A percentile compares a stretch with the other conserved stretches of the same genome.
phyloP scores from a whole-genome alignment of 2,329 filamentous ascomycete species.

The Penicillium sp. region DNA sequence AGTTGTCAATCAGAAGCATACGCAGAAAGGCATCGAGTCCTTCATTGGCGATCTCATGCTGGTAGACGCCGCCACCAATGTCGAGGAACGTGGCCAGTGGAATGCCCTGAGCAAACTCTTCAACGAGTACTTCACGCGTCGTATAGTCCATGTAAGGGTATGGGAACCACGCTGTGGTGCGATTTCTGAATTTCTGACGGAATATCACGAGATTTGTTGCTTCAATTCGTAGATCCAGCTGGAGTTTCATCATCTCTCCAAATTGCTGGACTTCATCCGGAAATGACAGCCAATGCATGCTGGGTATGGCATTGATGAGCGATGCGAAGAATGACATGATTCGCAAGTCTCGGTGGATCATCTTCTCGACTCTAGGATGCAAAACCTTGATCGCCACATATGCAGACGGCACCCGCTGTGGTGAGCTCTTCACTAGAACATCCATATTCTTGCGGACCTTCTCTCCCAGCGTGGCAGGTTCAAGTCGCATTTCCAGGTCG shows the following conservation, averaged over 20 bases:
- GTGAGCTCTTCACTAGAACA: conserved; percentile 76
- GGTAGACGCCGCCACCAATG: conserved; percentile 85
- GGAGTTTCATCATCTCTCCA: conserved; percentile 97
- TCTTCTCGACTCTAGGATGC: conserved; percentile 83
- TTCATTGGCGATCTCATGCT: conserved; percentile 89
- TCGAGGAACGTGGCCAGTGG: conserved; percentile 85
- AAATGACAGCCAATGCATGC: conserved; percentile 93
- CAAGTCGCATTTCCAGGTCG: conserved; percentile 49
- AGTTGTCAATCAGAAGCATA: conserved; percentile 96
- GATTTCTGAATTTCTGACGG: conserved; percentile 79
- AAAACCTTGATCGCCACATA: conserved; percentile 96
- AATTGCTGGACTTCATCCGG: conserved; percentile 93
- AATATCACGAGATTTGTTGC: conserved; percentile 82
- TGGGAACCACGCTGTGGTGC: conserved; percentile 93
- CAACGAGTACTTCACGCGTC: conserved; percentile 83
- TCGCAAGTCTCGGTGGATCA: conserved; percentile 79
- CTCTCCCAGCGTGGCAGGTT: conserved; percentile 55
- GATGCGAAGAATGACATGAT: conserved; percentile 93
- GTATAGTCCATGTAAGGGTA: conserved; percentile 90
- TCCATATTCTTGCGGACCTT: conserved; percentile 78
- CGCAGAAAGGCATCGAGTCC: conserved; percentile 91
- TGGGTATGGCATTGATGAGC: conserved; percentile 77
- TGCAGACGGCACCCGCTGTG: conserved; percentile 75
- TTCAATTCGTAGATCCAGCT: conserved; percentile 91
- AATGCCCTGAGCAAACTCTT: conserved; percentile 93